Percentiles rank a stretch among this genome's conserved stretches.
Conservation (phyloP, 73 alveolate species). For the Tetrahymena thermophila region DNA sequence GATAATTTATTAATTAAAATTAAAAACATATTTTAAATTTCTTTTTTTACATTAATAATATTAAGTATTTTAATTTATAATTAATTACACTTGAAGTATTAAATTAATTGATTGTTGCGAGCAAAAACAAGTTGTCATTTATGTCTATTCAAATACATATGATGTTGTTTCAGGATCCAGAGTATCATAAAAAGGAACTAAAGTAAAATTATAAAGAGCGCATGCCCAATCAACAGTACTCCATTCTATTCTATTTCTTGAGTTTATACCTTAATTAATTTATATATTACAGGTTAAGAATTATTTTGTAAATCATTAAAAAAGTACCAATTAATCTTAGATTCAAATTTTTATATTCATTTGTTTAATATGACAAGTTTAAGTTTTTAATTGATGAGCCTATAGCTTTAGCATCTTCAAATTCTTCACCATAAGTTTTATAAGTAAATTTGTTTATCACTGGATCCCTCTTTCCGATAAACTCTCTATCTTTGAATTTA, state of each 20-base stretch:
- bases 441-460: background rate
- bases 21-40: too few species aligned
- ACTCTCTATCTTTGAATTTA: background rate
- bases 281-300: background rate
- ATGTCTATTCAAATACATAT: slow-evolving; percentile 6
- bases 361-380: background rate
- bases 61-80: too few species aligned
- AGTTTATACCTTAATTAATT: slow-evolving; percentile 50
- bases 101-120: background rate
- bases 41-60: too few species aligned
- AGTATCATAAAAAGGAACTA: slow-evolving; percentile 69
- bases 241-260: slow-evolving; percentile 76
- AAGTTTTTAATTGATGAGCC: slow-evolving; percentile 20
- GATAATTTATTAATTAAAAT: too few species aligned
- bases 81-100: slow-evolving; percentile 62
- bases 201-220: slow-evolving; percentile 35
- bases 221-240: slow-evolving; percentile 50
- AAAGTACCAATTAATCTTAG: background rate
- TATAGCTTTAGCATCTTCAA: background rate
- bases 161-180: slow-evolving; percentile 34
- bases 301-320: too few species aligned
- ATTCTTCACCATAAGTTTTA: background rate
- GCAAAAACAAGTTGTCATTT: slow-evolving; percentile 47
- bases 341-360: background rate
- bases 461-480: background rate